phyloP scores from a whole-genome alignment of 805 yeast species.

The Grigorovia humatica region DNA sequence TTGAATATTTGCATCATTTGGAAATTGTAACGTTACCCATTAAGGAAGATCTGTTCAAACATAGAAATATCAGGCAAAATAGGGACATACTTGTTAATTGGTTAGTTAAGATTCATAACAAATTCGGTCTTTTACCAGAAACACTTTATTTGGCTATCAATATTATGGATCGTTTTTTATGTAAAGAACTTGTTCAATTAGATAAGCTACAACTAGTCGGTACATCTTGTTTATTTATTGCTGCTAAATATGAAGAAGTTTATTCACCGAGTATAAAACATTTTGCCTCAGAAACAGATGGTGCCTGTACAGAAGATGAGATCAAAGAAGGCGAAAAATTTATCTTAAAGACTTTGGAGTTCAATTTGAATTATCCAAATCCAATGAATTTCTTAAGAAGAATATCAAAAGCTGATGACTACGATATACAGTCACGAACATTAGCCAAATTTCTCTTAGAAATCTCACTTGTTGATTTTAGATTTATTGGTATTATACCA shows the following conservation, averaged over 20 bases:
- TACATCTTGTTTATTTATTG: conserved; percentile 76
- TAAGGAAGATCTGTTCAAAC: conserved; percentile 31
- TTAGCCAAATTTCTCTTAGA: conserved; percentile 81
- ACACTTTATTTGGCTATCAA: conserved; percentile 77
- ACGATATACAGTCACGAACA: conserved; percentile 83
- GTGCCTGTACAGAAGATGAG: conserved; percentile 73
- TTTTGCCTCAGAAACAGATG: conserved; percentile 80
- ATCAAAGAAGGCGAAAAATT: conserved; percentile 78
- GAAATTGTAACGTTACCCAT: conserved; percentile 64
- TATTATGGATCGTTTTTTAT: conserved; percentile 78
- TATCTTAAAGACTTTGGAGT: conserved; percentile 61
- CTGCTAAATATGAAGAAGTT: conserved; percentile 90
- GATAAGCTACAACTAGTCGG: conserved; percentile 79
- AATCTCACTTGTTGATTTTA: conserved; percentile 67
- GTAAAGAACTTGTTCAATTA: conserved; percentile 64
- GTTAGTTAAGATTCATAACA: conserved; percentile 81
- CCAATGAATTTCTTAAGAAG: conserved; percentile 90
- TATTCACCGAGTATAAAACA: conserved; percentile 79
- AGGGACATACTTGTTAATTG: conserved; percentile 87
- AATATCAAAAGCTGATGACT: conserved; percentile 88
- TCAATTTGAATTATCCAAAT: conserved; percentile 76
- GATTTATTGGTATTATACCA: conserved; percentile 68
- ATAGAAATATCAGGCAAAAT: conserved; percentile 34
- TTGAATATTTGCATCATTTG: conserved; percentile 61
- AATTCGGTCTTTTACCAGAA: conserved; percentile 79